Percentiles rank a stretch among this genome's conserved stretches.
phyloP scores from a whole-genome alignment of 768 basidiomycete genomes.

The Lactarius sp. region DNA sequence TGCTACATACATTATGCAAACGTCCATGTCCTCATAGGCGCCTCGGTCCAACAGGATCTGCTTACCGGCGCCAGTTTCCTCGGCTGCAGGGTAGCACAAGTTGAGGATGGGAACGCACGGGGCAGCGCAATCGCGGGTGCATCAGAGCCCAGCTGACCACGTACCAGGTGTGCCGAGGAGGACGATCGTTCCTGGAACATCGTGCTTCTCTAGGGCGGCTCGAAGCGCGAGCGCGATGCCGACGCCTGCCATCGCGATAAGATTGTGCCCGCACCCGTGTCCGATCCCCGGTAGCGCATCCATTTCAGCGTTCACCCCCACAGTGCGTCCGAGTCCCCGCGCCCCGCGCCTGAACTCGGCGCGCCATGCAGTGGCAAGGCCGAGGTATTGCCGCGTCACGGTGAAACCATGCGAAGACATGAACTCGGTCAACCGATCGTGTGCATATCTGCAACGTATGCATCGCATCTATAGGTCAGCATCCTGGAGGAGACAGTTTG shows the following conservation, averaged over 20 bases:
- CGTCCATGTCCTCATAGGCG: slow-evolving; percentile 77
- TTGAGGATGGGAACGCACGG: not conserved
- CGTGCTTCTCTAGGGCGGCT: slow-evolving; percentile 57
- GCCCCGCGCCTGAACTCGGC: slow-evolving; percentile 60
- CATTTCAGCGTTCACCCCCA: slow-evolving; percentile 83
- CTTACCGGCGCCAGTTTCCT: slow-evolving; percentile 79
- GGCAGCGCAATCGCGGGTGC: not conserved
- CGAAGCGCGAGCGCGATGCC: slow-evolving; percentile 71
- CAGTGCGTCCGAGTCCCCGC: slow-evolving; percentile 59
- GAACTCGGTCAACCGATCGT: slow-evolving; percentile 61
- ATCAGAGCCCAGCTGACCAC: slow-evolving; percentile 13
- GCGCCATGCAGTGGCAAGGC: slow-evolving; percentile 70
- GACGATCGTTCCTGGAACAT: slow-evolving; percentile 61
- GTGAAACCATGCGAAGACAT: slow-evolving; percentile 63
- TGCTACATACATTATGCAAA: slow-evolving; percentile 60
- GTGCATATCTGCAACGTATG: slow-evolving; percentile 53
- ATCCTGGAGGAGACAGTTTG: not conserved
- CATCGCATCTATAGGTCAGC: not conserved
- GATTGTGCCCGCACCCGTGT: slow-evolving; percentile 76
- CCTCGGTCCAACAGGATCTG: slow-evolving; percentile 66
- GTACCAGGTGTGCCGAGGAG: slow-evolving; percentile 67
- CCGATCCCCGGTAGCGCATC: slow-evolving; percentile 50
- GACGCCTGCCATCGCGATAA: slow-evolving; percentile 75
- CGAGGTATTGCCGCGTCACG: slow-evolving; percentile 68
- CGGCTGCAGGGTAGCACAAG: slow-evolving; percentile 43